Evolutionary conservation across 2,329 filamentous ascomycete genomes (phyloP), one percentile per base, ranked within the genome.

Genomic region (Aureobasidium sp.): DNA sequence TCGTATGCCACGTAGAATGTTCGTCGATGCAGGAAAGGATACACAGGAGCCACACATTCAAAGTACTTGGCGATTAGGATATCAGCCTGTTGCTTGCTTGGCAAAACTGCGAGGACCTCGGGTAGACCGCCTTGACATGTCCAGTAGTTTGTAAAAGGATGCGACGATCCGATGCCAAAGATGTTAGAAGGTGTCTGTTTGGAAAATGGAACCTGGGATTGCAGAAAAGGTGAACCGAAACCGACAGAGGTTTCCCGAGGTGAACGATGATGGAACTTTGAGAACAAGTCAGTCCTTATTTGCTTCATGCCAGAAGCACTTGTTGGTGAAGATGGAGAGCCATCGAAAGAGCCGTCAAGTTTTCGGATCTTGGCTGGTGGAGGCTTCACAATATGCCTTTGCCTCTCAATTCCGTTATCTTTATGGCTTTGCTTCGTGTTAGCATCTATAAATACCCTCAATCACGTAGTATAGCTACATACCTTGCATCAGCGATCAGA

Each of bases 141-240:
- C 89, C 89, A 93, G 73, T 92, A 92, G 70, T 92, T 92, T 68
- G 87, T 85, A 70, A 91, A 91, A 0, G 88, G 88, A 69, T 91
- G 88, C 69, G 90, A 87, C 0, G 86, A 85, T 14, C 87, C 88
- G 65, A 91, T 85, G n/a, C 89, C 89, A 70, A 92, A 92, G 61
- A 91, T 87, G 66, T 90, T 90, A 61, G 86, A 89, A 1, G 86
- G 85, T 6, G 85, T 85, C 9, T 86, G 83, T 45, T 83, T 79
- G 0, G 88, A 88, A 69, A 88, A 89, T 0, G 88, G 87, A 3
- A 91, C 82, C 68, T 90, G 86, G 55, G 88, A 90, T 49, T 91
- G 78, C 11, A 91, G 78, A 21, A 76, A 80, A 3, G 81, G 78
- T 21, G 78, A 79, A 14, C 75, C 77, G 2, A 73, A 73, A 71